Percentiles rank a stretch among this genome's conserved stretches.
These are phyloP conservation scores for Pyracantha coccinea DNA, from an alignment of 331 rosid species.

Conservation along the genomic window DNA sequence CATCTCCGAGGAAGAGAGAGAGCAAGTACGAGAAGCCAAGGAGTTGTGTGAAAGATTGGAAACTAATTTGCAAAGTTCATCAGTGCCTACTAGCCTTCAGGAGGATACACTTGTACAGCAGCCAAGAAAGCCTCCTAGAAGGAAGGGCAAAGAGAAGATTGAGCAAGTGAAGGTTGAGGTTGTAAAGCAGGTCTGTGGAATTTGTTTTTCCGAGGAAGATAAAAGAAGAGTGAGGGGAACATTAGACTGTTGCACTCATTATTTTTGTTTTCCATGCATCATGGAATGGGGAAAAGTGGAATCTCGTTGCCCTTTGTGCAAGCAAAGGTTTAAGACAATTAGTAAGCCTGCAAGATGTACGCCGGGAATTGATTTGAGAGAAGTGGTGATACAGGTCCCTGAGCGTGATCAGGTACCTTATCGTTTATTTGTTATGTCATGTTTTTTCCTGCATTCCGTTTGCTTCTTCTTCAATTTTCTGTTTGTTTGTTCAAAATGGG, in stretches of 20 bases:
- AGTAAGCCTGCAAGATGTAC: constrained; percentile 63
- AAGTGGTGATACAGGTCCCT: constrained; percentile 56
- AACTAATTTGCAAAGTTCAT: constrained; percentile 45
- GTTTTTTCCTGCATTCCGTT: constrained; percentile 7
- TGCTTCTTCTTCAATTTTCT: neutral
- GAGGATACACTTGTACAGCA: constrained; percentile 26
- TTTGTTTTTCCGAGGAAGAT: constrained; percentile 91
- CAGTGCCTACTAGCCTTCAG: constrained; percentile 24
- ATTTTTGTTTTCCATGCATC: constrained; percentile 83
- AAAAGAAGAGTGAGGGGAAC: constrained; percentile 84
- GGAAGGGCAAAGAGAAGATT: constrained; percentile 85
- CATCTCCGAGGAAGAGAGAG: constrained; percentile 95
- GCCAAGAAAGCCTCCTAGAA: constrained; percentile 45
- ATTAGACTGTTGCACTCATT: constrained; percentile 84
- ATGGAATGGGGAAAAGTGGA: constrained; percentile 99
- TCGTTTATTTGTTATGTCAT: neutral
- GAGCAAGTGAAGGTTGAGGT: constrained; percentile 53
- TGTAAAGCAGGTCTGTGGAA: constrained; percentile 81
- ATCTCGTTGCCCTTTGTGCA: constrained; percentile 96
- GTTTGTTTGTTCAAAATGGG: neutral
- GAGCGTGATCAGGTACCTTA: constrained; percentile 86
- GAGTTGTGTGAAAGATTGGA: constrained; percentile 41
- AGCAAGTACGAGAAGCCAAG: constrained; percentile 84
- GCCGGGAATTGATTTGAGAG: constrained; percentile 60
- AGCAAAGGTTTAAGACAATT: constrained; percentile 86